phyloP scores from a whole-genome alignment of 2,329 filamentous ascomycete species.

The Thielaviopsis euricoi region DNA sequence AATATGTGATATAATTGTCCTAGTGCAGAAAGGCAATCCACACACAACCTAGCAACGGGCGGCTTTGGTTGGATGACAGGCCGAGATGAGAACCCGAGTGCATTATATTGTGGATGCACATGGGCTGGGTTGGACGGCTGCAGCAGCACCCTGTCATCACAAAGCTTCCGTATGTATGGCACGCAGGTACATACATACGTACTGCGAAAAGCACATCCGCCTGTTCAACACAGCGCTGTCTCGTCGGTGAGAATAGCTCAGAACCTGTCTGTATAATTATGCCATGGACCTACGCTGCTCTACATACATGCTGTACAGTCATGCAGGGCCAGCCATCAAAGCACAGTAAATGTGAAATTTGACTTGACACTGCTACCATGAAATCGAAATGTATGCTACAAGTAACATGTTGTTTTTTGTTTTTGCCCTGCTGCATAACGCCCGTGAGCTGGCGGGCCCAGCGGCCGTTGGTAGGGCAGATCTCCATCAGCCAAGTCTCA shows the following conservation, averaged over 20 bases:
- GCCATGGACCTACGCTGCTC: not conserved
- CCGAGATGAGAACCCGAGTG: not conserved
- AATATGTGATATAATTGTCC: not conserved
- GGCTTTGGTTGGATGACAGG: not conserved
- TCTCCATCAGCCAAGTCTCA: no score
- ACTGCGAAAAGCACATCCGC: no score
- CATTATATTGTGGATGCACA: not conserved
- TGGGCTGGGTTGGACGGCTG: not conserved
- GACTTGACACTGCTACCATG: no score
- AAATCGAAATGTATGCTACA: no score
- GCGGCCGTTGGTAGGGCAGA: no score
- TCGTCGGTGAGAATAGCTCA: not conserved
- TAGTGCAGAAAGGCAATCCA: not conserved
- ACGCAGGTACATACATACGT: not conserved
- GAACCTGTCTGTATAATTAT: not conserved
- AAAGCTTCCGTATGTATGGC: not conserved
- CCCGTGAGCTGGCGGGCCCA: no score
- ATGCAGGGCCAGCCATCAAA: not conserved
- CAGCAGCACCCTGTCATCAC: not conserved
- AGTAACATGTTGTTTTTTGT: no score
- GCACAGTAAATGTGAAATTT: not conserved
- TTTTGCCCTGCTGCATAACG: no score
- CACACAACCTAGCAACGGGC: not conserved
- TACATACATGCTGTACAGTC: not conserved
- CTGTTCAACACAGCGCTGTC: not conserved